A percentile compares a stretch with the other conserved stretches of the same genome.
These are phyloP conservation scores for Myxozyma mucilagina DNA, from an alignment of 805 yeast genomes.

Conservation along the genomic window DNA sequence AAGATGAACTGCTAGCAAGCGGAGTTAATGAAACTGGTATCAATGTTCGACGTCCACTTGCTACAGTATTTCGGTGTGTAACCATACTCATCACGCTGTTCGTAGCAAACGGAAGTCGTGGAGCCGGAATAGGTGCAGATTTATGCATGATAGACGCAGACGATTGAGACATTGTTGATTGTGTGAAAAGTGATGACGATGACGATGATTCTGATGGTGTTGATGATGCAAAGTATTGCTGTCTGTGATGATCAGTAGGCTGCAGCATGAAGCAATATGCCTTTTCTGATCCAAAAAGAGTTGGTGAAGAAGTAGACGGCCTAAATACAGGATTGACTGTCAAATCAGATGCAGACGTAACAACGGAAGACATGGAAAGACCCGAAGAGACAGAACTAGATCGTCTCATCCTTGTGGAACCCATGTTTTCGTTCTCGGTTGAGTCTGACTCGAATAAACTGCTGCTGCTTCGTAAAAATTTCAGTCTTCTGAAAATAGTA, in stretches of 20 bases:
- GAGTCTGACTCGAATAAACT: no score
- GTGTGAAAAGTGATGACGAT: background rate
- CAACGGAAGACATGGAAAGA: conserved; percentile 4
- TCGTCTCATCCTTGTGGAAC: background rate
- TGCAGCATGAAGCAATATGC: conserved; percentile 25
- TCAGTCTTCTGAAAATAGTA: conserved; percentile 8
- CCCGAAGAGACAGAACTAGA: conserved; percentile 6
- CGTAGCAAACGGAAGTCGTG: conserved; percentile 17
- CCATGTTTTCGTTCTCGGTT: no score
- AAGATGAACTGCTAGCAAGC: conserved; percentile 4
- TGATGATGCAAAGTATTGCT: background rate
- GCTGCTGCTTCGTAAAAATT: background rate
- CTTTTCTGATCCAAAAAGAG: conserved; percentile 10
- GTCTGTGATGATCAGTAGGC: conserved; percentile 15
- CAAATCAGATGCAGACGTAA: conserved; percentile 6
- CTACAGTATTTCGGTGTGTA: background rate
- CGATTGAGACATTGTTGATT: background rate
- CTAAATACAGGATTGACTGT: background rate
- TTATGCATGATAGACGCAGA: background rate
- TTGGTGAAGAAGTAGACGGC: background rate
- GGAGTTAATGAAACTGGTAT: background rate
- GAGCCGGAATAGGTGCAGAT: conserved; percentile 13
- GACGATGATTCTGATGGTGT: background rate
- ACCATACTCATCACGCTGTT: conserved; percentile 11
- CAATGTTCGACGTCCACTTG: background rate